Base-by-base conservation (phyloP, 2,329 filamentous ascomycete genomes). In the Dryadomyces quercus-mongolicae region DNA sequence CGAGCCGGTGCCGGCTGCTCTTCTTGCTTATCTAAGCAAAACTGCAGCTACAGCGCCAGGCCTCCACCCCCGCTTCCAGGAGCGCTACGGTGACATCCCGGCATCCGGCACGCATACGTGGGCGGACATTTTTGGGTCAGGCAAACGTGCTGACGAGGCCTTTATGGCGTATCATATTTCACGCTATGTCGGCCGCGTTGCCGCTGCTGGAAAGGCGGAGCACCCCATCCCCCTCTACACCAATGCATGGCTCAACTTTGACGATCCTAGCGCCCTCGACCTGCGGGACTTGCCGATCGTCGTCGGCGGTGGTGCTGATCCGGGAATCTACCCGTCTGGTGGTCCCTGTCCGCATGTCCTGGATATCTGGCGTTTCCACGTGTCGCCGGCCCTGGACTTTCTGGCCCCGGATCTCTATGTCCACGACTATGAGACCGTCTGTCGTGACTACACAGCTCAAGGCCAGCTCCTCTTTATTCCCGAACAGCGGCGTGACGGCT, bases 401-500 rank as follows among this genome's bases (percentile, higher is more conserved):
- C 68, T 77, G 38, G 62, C 68, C 2, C 73, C 74, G 4, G 74
- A 77, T 54, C 57, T 76, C 38, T 76, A 76, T 48, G 34, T 58
- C 20, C 52, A 55, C 20, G 68, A 74, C 48, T 74, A 74, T 54
- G 67, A 48, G 34, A 25, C 18, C 18, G 43, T 53, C n/a, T 48
- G 44, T 20, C 31, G 22, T 15, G 51, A 53, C 38, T 53, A 53
- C 21, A 18, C 45, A 2, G 31, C 20, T 9, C 12, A 31, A 69
- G 46, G 61, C 57, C 0, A 61, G 63, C 12, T 71, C 76, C 65
- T 78, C 0, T 76, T 77, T 57, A 76, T 78, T 42, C 75, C 75
- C 0, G 75, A 78, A 62, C 75, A 77, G 59, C 65, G 74, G 5
- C 67, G 75, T 13, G 74, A 77, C 53, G 72, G 73, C 40, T 65